Evolutionary conservation across 73 alveolate genomes (phyloP).

Genomic region (Paramecium bursaria): DNA sequence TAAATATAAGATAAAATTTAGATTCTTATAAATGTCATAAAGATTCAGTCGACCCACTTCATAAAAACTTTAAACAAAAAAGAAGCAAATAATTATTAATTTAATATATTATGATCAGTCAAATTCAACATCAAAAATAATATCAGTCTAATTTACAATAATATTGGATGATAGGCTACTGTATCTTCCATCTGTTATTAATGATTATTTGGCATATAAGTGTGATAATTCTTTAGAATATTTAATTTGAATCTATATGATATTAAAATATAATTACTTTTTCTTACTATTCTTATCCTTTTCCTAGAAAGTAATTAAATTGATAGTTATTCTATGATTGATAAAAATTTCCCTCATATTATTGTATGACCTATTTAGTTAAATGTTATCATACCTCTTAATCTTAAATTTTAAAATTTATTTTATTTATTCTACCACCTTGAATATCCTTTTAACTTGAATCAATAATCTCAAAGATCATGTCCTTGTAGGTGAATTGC

Average conservation of each 20-base stretch:
- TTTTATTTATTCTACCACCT: slow-evolving; percentile 49
- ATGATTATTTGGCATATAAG: background rate
- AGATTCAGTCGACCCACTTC: no score
- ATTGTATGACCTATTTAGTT: slow-evolving; percentile 7
- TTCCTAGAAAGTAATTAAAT: background rate
- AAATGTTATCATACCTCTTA: slow-evolving; percentile 5
- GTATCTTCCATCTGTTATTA: slow-evolving; percentile 9
- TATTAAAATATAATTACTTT: background rate
- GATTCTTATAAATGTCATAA: no score
- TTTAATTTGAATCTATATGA: slow-evolving; percentile 19
- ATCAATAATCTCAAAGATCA: slow-evolving; percentile 33
- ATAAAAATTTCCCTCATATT: slow-evolving; percentile 40
- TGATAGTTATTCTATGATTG: background rate
- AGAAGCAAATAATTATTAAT: no score
- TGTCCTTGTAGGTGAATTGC: slow-evolving; percentile 6
- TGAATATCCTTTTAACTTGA: background rate
- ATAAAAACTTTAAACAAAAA: no score
- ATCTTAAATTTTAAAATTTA: slow-evolving; percentile 24
- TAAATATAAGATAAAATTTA: no score
- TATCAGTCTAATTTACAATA: slow-evolving; percentile 17
- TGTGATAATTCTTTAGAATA: slow-evolving; percentile 36
- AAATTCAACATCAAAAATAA: slow-evolving; percentile 45
- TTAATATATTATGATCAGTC: slow-evolving; percentile 24
- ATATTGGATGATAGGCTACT: slow-evolving; percentile 16
- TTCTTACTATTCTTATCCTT: slow-evolving; percentile 21